Evolutionary conservation across 1,284 basidiomycete genomes (phyloP), one percentile per base, ranked within the genome.

Genomic region (Omphalotus olearius): DNA sequence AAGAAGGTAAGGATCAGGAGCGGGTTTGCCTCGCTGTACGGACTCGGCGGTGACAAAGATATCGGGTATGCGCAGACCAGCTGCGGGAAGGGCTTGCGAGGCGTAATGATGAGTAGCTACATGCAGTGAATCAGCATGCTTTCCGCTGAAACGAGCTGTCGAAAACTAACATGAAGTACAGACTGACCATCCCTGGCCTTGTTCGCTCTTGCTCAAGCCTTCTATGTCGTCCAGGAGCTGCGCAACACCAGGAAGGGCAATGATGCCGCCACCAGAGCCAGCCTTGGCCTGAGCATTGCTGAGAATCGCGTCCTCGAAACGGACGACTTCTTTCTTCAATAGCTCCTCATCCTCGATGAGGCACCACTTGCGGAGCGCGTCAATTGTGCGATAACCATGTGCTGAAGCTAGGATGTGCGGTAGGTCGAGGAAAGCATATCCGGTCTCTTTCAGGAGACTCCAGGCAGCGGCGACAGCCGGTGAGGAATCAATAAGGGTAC

Each of bases 1-100:
- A 13, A 71, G 63, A 46, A 78, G 64, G 64, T 84, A 86, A 14
- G 83, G 83, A 56, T 83, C 82, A 0, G 83, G 82, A 67, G 75
- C 68, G n/a, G 83, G 83, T 62, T 85, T 85, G 28, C 83, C 83
- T 47, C 74, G 55, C 16, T 42, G 35, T 2, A 54, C 53, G 2
- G 82, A 74, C 59, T 82, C 76, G 3, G 80, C 76, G 7, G 76
- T 80, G 30, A 84, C 73, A 50, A 82, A 69, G 23, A 70, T 61
- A 13, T 70, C 66, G 0, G 71, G 71, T 10, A 61, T 53, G 9
- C 61, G 61, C 13, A 73, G 57, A 3, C 66, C 68, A 13, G 69
- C 69, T 1, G 64, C 64, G 40, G 60, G 54, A 23, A 73, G 60
- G 5, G 66, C 69, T n/a, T 64, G 59, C 3, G 58, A 59, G 0